These are phyloP conservation scores for Penicillium canescens DNA, from an alignment of 495 filamentous ascomycete species.

Conservation along the genomic window DNA sequence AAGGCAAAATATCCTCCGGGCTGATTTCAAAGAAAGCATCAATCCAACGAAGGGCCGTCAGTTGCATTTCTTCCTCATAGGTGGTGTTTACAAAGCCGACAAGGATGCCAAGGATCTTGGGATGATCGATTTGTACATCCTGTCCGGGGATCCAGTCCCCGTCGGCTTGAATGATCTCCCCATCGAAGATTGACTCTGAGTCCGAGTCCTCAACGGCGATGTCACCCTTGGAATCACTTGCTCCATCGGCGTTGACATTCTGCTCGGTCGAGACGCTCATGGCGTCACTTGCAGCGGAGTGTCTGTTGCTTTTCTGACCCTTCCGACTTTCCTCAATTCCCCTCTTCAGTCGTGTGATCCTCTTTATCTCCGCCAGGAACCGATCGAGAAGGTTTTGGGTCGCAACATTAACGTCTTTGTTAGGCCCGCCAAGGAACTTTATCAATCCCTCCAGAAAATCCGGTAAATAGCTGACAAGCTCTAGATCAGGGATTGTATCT, in stretches of 20 bases:
- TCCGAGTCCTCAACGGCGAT: slow-evolving; percentile 57
- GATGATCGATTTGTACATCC: slow-evolving; percentile 92
- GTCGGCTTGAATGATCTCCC: slow-evolving; percentile 65
- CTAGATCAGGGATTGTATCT: slow-evolving; percentile 95
- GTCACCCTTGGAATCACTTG: slow-evolving; percentile 43
- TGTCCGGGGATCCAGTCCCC: slow-evolving; percentile 97
- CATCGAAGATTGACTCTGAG: slow-evolving; percentile 59
- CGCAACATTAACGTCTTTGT: slow-evolving; percentile 88
- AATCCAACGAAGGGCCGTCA: slow-evolving; percentile 92
- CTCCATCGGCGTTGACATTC: slow-evolving; percentile 24
- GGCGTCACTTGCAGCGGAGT: slow-evolving; percentile 64
- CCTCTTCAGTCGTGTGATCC: slow-evolving; percentile 88
- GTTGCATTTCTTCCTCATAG: slow-evolving; percentile 82
- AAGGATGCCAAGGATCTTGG: slow-evolving; percentile 87
- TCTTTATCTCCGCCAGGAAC: slow-evolving; percentile 91
- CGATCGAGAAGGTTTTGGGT: slow-evolving; percentile 89
- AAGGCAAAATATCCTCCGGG: slow-evolving; percentile 94
- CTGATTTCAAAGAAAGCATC: slow-evolving; percentile 96
- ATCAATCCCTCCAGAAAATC: slow-evolving; percentile 90
- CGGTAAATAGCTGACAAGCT: slow-evolving; percentile 89
- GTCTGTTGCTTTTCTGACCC: slow-evolving; percentile 64
- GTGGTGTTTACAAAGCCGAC: slow-evolving; percentile 87
- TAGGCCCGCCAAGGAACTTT: slow-evolving; percentile 88
- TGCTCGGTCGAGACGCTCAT: slow-evolving; percentile 56
- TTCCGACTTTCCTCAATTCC: slow-evolving; percentile 86